Evolutionary conservation across 352 stramenopile species (phyloP).

Genomic region (Globisporangium cederbergense): DNA sequence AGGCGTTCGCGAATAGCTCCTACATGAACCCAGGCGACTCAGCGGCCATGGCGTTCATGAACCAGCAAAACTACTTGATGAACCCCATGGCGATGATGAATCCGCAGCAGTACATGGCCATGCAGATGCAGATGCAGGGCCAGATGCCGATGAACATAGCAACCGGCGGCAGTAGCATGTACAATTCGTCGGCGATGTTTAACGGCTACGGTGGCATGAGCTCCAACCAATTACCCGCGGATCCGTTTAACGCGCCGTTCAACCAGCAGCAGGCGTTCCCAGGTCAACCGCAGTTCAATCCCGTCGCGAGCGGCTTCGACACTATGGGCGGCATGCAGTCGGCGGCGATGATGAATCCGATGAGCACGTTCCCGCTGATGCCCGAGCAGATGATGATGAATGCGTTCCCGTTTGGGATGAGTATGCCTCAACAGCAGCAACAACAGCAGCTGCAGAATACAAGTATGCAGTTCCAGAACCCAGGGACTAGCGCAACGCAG

Average conservation of each 20-base stretch:
- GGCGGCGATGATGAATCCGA: constrained; percentile 47
- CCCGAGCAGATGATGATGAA: constrained; percentile 47
- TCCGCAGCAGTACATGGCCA: constrained; percentile 56
- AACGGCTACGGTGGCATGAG: constrained; percentile 27
- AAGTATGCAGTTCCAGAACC: constrained; percentile 17
- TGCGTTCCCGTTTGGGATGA: constrained; percentile 32
- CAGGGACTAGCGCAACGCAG: constrained; percentile 1
- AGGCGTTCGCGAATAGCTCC: constrained; percentile 34
- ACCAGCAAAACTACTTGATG: constrained; percentile 48
- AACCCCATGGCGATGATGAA: constrained; percentile 47
- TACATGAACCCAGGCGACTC: constrained; percentile 34
- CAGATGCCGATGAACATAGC: constrained; percentile 43
- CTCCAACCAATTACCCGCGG: constrained; percentile 42
- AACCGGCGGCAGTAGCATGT: constrained; percentile 29
- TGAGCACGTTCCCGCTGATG: constrained; percentile 49
- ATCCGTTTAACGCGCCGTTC: constrained; percentile 71
- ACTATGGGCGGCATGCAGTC: constrained; percentile 39
- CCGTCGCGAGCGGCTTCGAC: constrained; percentile 15
- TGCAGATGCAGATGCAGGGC: constrained; percentile 56
- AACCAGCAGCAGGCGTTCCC: constrained; percentile 33
- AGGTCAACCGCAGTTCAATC: constrained; percentile 19
- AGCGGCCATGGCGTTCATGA: constrained; percentile 24
- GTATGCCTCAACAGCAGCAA: constrained; percentile 21
- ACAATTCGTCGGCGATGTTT: constrained; percentile 24
- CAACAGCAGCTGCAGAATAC: constrained; percentile 18